These are phyloP conservation scores for Sphaerobolus stellatus DNA, from an alignment of 1,284 basidiomycete genomes.

Conservation along the genomic window DNA sequence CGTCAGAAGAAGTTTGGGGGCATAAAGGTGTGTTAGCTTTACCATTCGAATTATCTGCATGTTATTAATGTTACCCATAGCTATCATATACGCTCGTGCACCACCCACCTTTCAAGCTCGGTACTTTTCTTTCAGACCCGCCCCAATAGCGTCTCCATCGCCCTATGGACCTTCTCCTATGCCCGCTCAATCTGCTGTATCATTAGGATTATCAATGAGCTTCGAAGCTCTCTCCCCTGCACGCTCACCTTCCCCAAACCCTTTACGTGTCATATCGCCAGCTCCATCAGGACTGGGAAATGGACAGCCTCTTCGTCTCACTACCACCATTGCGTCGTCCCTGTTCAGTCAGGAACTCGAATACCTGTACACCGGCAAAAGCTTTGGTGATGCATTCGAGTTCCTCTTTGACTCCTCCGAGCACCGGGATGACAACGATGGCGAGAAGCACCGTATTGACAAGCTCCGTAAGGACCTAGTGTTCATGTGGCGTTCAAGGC, in stretches of 20 bases:
- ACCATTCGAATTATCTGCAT: neutral
- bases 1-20: constrained; percentile 72
- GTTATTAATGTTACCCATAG: constrained; percentile 38
- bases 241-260: constrained; percentile 53
- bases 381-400: constrained; percentile 84
- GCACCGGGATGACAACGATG: constrained; percentile 46
- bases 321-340: constrained; percentile 68
- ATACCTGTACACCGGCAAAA: constrained; percentile 86
- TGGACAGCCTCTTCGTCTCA: constrained; percentile 51
- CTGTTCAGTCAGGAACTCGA: constrained; percentile 87
- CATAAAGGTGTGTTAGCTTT: constrained; percentile 71
- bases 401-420: constrained; percentile 80
- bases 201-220: constrained; percentile 45
- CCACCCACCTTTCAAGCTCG: constrained; percentile 82
- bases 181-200: constrained; percentile 57
- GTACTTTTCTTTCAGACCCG: constrained; percentile 75
- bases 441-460: constrained; percentile 74
- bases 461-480: constrained; percentile 89
- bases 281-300: constrained; percentile 44
- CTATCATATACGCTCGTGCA: constrained; percentile 91
- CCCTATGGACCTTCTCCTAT: constrained; percentile 57
- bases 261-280: constrained; percentile 39
- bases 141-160: constrained; percentile 52
- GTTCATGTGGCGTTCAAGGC: constrained; percentile 92
- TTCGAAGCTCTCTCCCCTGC: constrained; percentile 47